Base-by-base conservation (phyloP, 768 basidiomycete species). In the Leccinellum albellum region DNA sequence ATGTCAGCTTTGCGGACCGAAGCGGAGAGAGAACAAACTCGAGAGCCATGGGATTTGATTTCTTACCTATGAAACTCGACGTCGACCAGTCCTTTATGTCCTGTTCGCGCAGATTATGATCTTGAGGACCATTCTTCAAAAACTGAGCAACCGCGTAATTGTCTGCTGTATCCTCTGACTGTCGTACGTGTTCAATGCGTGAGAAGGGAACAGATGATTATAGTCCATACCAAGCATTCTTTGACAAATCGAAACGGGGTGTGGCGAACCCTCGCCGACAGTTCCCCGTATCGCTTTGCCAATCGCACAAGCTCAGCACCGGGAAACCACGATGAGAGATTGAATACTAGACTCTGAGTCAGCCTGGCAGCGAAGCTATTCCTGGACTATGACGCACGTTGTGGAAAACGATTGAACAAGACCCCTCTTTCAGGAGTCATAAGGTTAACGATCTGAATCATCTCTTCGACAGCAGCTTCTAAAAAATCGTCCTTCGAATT, bases 241-340 rank as follows among this genome's bases (percentile, higher is more conserved):
- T 65, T 61, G 51, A 69, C 64, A 37, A 64, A 68, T 23, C 62
- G 57, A n/a, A 68, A 62, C 2, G 71, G 69, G 2, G 10, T 53
- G 2, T 61, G 56, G 42, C 61, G 58, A 14, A 68, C 48, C 20
- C 54, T 45, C 24, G 59, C 45, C 6, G 58, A 64, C 14, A 59
- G 6, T 45, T 59, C 54, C 33, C 49, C 56, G 45, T 58, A 59
- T 45, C 55, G 52, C 9, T 33, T 15, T n/a, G 55, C 59, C 37
- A 59, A 37, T 15, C 45, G 57, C 21, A 58, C 42, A 20, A 66
- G 52, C 6, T 48, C 57, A 3, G 56, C 51, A 13, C 66, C 62
- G 0, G 61, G 60, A 21, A 65, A 57, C 63, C 62, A 66, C 8
- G 66, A 48, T 2, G 69, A 60, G 21, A 70, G 46, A 9, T 60